Evolutionary conservation across 768 basidiomycete genomes (phyloP), one percentile per base, ranked within the genome.

Genomic region (Trametes coccinea): DNA sequence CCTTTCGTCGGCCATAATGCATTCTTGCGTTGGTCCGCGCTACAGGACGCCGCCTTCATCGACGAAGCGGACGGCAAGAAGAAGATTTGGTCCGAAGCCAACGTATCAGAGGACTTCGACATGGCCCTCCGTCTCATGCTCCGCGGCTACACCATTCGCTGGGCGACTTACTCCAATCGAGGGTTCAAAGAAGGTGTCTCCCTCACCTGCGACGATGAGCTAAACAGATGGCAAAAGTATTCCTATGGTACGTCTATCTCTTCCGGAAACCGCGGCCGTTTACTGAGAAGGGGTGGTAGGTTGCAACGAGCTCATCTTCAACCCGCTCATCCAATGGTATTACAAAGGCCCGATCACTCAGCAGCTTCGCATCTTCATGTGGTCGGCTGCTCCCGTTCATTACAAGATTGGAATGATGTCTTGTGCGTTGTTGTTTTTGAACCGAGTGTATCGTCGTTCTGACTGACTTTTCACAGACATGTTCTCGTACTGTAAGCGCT

Each of bases 151-250:
- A 85, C 83, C 65, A 90, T 92, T 64, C 86, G 89, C 47, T 89
- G 90, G 93, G 88, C 92, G 31, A 91, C 90, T 0, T 95, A 95
- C 72, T 88, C 86, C 1, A 82, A 89, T 22, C 86, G 92, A 50
- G 89, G 85, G 2, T 95, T 95, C 79, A 90, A 93, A 76, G 94
- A 96, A 69, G 94, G 94, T 63, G 93, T 96, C 17, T 91, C 89
- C 0, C 77, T 96, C 14, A 95, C 94, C 0, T 87, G 86, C 56
- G 92, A 94, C 53, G 94, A 96, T 68, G 94, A 96, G 72, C 77
- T 96, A 8, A 95, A 95, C 67, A 75, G 94, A 2, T 96, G 94
- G 94, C 92, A 95, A 63, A 96, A 95, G 71, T 92, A 92, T 62
- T 79, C 88, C 0, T 91, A 90, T 74, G 90, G 88, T 83, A 69